Conservation (phyloP, 2,329 filamentous ascomycete genomes). For the Penicillium verrucosum region DNA sequence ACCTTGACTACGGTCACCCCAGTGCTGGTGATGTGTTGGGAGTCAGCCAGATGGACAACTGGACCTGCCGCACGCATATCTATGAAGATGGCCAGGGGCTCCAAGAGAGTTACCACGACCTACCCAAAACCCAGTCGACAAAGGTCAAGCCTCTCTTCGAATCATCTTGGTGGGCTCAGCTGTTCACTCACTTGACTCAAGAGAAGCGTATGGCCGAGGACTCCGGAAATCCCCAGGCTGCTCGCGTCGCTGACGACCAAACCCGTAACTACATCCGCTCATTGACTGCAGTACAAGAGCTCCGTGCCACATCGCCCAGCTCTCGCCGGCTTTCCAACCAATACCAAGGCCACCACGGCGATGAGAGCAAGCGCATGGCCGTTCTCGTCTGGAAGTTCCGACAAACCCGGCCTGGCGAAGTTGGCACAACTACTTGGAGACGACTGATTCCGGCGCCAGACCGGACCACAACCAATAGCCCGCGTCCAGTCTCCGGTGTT, state of each 20-base stretch:
- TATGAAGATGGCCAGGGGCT: slow-evolving; percentile 38
- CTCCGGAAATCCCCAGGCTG: slow-evolving; percentile 29
- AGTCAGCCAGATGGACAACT: slow-evolving; percentile 39
- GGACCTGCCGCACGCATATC: slow-evolving; percentile 44
- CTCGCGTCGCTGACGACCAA: slow-evolving; percentile 35
- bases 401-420: slow-evolving; percentile 39
- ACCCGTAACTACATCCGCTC: slow-evolving; percentile 39
- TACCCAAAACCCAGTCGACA: slow-evolving; percentile 36
- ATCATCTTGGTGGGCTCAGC: slow-evolving; percentile 45
- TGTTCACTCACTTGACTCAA: slow-evolving; percentile 43
- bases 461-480: slow-evolving; percentile 38
- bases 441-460: slow-evolving; percentile 39
- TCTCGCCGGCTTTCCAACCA: slow-evolving; percentile 29
- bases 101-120: slow-evolving; percentile 32
- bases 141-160: slow-evolving; percentile 45
- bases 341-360: slow-evolving; percentile 23
- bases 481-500: slow-evolving; percentile 30
- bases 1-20: slow-evolving; percentile 41
- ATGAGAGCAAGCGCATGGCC: slow-evolving; percentile 40
- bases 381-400: slow-evolving; percentile 49
- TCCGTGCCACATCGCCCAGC: slow-evolving; percentile 35
- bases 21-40: slow-evolving; percentile 31
- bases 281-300: slow-evolving; percentile 47
- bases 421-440: slow-evolving; percentile 46
- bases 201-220: slow-evolving; percentile 40